Conservation (phyloP, 2,329 filamentous ascomycete genomes). For the Talaromyces funiculosus region DNA sequence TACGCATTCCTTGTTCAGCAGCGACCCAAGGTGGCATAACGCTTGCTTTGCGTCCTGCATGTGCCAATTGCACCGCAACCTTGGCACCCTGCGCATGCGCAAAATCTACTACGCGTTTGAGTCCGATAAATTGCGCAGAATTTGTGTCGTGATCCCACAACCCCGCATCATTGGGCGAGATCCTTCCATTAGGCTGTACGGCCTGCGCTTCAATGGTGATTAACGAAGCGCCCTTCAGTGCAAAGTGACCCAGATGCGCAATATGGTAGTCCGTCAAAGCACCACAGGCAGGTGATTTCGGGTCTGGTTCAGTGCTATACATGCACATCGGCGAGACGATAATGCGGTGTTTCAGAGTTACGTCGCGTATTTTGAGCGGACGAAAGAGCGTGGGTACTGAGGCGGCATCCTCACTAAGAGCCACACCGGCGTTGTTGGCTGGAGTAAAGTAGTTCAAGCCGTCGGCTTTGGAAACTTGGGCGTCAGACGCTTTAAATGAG, state of each 20-base stretch:
- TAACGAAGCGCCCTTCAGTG: constrained; percentile 66
- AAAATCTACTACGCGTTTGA: constrained; percentile 65
- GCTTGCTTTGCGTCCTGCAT: constrained; percentile 64
- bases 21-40: constrained; percentile 48
- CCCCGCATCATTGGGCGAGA: constrained; percentile 57
- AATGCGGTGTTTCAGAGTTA: constrained; percentile 61
- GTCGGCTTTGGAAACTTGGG: neutral
- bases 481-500: neutral
- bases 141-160: constrained; percentile 65
- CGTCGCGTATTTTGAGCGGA: constrained; percentile 50
- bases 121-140: constrained; percentile 60
- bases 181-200: constrained; percentile 70
- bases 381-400: constrained; percentile 49
- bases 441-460: constrained; percentile 25
- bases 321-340: constrained; percentile 59
- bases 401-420: constrained; percentile 28
- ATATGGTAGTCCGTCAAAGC: constrained; percentile 76
- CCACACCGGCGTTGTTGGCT: constrained; percentile 31
- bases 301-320: constrained; percentile 54
- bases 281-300: constrained; percentile 39
- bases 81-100: constrained; percentile 71
- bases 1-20: constrained; percentile 16
- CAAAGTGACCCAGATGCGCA: constrained; percentile 72
- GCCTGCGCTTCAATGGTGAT: constrained; percentile 72
- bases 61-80: constrained; percentile 71